Percentiles rank a stretch among this genome's conserved stretches.
Evolutionary conservation across 345 rosid genomes (phyloP).

Genomic region (Acer saccharum): DNA sequence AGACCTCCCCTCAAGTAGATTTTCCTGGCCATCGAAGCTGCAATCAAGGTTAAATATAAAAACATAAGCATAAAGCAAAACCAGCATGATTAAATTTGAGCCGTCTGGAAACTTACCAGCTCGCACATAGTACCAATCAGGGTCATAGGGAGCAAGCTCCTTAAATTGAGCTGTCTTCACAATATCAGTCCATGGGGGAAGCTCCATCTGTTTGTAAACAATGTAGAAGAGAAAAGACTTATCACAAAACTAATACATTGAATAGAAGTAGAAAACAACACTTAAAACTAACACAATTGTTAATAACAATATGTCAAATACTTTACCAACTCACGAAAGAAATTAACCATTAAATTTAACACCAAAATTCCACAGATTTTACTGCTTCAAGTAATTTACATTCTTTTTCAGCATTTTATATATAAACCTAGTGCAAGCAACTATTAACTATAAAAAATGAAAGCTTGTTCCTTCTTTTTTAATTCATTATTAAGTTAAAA

Average conservation of each 20-base stretch:
- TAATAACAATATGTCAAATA: too few species aligned
- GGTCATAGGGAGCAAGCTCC: constrained; percentile 96
- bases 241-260: not conserved
- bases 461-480: too few species aligned
- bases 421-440: too few species aligned
- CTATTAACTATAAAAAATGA: too few species aligned
- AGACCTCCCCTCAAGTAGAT: constrained; percentile 86
- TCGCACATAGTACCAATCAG: constrained; percentile 84
- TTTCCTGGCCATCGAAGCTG: constrained; percentile 95
- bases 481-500: too few species aligned
- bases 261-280: not conserved
- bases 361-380: too few species aligned
- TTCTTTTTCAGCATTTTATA: too few species aligned
- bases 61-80: not conserved
- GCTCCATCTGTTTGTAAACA: constrained; percentile 60
- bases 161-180: constrained; percentile 77
- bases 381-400: too few species aligned
- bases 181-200: constrained; percentile 86
- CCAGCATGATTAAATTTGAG: not conserved
- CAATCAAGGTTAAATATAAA: not conserved
- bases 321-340: too few species aligned
- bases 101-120: constrained; percentile 45
- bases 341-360: too few species aligned
- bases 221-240: not conserved
- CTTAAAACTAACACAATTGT: too few species aligned